Conservation (phyloP, 805 yeast species). For the Lipomyces oligophaga region DNA sequence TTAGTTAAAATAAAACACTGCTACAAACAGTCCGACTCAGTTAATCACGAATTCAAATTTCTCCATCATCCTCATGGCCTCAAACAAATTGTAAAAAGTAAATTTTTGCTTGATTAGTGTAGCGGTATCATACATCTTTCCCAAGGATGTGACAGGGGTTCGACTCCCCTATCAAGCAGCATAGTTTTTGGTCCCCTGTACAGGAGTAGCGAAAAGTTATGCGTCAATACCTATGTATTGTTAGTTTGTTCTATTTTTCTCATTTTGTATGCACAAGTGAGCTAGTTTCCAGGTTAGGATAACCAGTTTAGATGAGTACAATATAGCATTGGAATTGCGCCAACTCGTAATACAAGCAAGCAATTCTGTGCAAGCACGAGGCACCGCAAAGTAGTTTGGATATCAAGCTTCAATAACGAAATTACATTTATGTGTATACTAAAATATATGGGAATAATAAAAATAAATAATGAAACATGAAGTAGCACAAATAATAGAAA, state of each 20-base stretch:
- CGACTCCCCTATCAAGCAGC: conserved; percentile 27
- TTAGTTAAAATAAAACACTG: too few relatives aligned
- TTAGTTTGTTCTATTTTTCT: neutral
- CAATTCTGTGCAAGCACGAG: too few relatives aligned
- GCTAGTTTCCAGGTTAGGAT: neutral
- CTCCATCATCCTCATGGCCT: too few relatives aligned
- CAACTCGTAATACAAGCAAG: neutral
- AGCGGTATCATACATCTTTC: conserved; percentile 27
- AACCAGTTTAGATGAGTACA: neutral
- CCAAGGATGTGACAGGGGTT: conserved; percentile 29
- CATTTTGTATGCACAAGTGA: too few relatives aligned
- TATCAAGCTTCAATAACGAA: too few relatives aligned
- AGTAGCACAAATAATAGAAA: neutral
- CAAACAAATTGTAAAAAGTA: too few relatives aligned
- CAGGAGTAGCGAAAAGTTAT: too few relatives aligned
- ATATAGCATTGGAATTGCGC: neutral
- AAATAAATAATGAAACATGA: neutral
- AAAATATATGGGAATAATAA: conserved; percentile 8
- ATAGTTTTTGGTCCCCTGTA: neutral
- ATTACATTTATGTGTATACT: too few relatives aligned
- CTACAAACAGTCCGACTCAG: too few relatives aligned
- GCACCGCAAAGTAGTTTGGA: too few relatives aligned
- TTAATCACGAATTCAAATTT: too few relatives aligned
- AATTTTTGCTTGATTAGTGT: conserved; percentile 22
- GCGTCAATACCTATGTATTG: neutral